Conservation (phyloP, 192 early-diverging fungal species). For the Diversispora eburnea region DNA sequence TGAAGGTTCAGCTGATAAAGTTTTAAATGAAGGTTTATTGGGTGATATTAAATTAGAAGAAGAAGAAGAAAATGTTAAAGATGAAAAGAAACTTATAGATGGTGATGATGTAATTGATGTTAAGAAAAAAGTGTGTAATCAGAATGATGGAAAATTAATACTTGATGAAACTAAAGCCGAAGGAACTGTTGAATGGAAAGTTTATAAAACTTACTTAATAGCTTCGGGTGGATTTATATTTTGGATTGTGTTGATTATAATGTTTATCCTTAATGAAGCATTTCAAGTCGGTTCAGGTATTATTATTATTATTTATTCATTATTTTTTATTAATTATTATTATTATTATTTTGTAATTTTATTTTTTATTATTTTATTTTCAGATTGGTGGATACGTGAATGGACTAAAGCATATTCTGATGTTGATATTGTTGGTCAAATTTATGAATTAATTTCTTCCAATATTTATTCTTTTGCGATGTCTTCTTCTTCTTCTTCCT, state of each 20-base stretch:
- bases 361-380: background rate
- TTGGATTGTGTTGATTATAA: constrained; percentile 55
- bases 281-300: constrained; percentile 46
- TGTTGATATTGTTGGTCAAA: background rate
- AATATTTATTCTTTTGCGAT: background rate
- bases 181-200: constrained; percentile 68
- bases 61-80: constrained; percentile 43
- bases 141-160: constrained; percentile 62
- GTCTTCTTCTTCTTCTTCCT: background rate
- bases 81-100: constrained; percentile 35
- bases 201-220: constrained; percentile 76
- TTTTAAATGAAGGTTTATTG: constrained; percentile 45
- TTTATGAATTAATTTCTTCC: background rate
- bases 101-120: constrained; percentile 33
- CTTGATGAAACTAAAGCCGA: constrained; percentile 79
- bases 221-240: constrained; percentile 63
- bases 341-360: background rate
- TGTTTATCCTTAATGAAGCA: constrained; percentile 42
- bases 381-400: constrained; percentile 27
- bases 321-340: constrained; percentile 21
- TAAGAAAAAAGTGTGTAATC: no score
- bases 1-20: constrained; percentile 47
- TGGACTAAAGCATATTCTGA: constrained; percentile 24
- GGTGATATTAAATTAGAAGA: constrained; percentile 41
- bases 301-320: constrained; percentile 57